Conservation (phyloP, 169 alveolate species). For the Eimeria necatrix region DNA sequence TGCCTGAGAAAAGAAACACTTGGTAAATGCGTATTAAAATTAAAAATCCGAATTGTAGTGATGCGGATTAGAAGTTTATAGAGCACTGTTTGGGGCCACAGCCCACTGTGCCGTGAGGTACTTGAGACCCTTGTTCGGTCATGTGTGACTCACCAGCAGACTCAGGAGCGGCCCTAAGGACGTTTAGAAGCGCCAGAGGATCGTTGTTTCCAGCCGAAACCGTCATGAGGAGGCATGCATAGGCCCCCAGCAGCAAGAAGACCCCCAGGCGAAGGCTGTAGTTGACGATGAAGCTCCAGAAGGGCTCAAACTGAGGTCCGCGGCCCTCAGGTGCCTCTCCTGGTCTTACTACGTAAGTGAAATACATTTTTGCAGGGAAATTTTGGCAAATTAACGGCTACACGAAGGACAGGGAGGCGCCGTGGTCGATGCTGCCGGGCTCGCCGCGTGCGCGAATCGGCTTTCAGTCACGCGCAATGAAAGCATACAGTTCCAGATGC, state of each 20-base stretch:
- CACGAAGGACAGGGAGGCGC: background rate
- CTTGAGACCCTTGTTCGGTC: no score
- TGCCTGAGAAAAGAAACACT: background rate
- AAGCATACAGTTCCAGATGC: background rate
- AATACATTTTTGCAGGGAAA: conserved; percentile 86
- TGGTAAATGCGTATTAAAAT: background rate
- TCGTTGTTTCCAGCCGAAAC: conserved; percentile 89
- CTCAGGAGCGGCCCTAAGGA: conserved; percentile 91
- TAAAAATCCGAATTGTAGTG: no score
- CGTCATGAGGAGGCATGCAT: conserved; percentile 84
- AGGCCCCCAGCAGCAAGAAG: conserved; percentile 87
- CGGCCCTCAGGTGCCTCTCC: conserved; percentile 97
- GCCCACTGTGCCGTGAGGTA: background rate
- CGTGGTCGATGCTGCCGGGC: background rate
- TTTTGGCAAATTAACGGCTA: background rate
- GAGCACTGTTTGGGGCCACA: no score
- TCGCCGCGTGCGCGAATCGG: background rate
- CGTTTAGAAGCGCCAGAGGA: conserved; percentile 89
- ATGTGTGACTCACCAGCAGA: conserved; percentile 85
- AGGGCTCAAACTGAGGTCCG: conserved; percentile 95
- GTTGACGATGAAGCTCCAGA: conserved; percentile 92
- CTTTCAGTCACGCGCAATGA: background rate
- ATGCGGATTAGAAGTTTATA: no score
- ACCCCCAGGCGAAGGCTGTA: conserved; percentile 93
- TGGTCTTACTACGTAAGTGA: conserved; percentile 96